Percentiles rank a stretch among this genome's conserved stretches.
phyloP scores from a whole-genome alignment of 2,329 filamentous ascomycete species.

The Aspergillus sp. region DNA sequence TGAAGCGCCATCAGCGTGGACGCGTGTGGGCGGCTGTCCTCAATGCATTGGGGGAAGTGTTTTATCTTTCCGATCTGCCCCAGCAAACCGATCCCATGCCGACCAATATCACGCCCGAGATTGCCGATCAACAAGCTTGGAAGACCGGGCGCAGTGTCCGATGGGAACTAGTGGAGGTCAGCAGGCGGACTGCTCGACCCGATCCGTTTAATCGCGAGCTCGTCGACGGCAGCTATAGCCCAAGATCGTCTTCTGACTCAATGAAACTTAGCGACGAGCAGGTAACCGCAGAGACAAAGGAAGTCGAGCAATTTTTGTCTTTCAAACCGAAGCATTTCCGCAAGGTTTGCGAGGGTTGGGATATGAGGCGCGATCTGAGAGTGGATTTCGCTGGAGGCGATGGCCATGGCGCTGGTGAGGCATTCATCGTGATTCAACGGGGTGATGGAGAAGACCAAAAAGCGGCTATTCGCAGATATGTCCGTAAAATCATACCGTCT shows the following conservation, averaged over 20 bases:
- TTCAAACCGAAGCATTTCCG: constrained; percentile 77
- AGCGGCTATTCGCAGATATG: constrained; percentile 57
- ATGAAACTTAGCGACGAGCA: constrained; percentile 72
- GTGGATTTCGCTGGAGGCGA: constrained; percentile 88
- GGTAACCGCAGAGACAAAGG: constrained; percentile 71
- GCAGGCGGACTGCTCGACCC: constrained; percentile 67
- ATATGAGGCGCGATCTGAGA: constrained; percentile 82
- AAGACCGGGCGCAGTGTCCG: constrained; percentile 72
- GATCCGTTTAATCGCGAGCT: constrained; percentile 71
- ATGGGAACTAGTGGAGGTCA: constrained; percentile 79
- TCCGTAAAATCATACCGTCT: constrained; percentile 51
- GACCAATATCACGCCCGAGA: constrained; percentile 45
- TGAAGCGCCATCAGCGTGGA: constrained; percentile 65
- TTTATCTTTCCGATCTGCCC: constrained; percentile 74
- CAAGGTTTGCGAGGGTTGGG: constrained; percentile 78
- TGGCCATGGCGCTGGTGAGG: constrained; percentile 72
- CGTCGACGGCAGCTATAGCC: constrained; percentile 74
- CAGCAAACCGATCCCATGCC: constrained; percentile 52
- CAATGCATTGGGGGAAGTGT: constrained; percentile 90
- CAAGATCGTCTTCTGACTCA: constrained; percentile 71
- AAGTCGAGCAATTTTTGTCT: constrained; percentile 74
- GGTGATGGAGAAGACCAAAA: constrained; percentile 62
- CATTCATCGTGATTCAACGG: constrained; percentile 70
- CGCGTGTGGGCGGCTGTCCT: constrained; percentile 90
- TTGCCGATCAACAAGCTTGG: constrained; percentile 71